These are phyloP conservation scores for Nepenthes gracilis DNA, from an alignment of 148 eudicot genomes.

Conservation along the genomic window DNA sequence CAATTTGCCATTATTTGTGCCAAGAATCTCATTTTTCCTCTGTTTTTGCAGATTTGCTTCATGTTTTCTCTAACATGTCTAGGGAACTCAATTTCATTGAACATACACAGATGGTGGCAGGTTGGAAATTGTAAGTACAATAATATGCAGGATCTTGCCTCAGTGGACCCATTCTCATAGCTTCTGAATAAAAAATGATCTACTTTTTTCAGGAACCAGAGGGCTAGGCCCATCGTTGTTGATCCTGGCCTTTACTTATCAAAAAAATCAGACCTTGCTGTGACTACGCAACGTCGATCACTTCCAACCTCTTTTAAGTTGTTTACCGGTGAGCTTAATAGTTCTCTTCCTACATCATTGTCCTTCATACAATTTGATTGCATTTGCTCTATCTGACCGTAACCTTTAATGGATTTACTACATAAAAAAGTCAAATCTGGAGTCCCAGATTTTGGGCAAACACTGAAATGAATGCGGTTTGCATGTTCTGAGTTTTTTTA, in stretches of 20 bases:
- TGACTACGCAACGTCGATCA: conserved; percentile 67
- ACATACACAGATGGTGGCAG: conserved; percentile 51
- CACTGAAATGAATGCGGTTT: too few species aligned
- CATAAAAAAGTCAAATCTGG: too few species aligned
- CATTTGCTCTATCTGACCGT: too few species aligned
- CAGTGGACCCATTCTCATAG: too few species aligned
- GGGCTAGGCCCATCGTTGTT: conserved; percentile 74
- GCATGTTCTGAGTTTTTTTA: too few species aligned
- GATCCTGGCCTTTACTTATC: conserved; percentile 93
- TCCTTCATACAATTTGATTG: too few species aligned
- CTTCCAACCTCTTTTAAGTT: conserved; percentile 84
- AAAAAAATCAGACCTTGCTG: conserved; percentile 71
- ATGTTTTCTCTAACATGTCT: conserved; percentile 77
- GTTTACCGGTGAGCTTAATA: conserved; percentile 54
- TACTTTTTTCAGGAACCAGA: conserved; percentile 56
- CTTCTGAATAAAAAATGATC: neutral
- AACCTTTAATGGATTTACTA: too few species aligned
- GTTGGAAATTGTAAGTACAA: conserved; percentile 84
- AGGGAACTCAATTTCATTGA: conserved; percentile 78
- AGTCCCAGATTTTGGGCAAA: too few species aligned
- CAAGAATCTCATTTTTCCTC: conserved; percentile 9
- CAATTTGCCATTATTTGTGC: neutral
- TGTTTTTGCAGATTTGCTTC: conserved; percentile 66
- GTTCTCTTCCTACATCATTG: neutral
- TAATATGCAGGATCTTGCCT: neutral